Evolutionary conservation across 2,329 filamentous ascomycete species (phyloP).

Genomic region (Pseudocercospora macadamiae): DNA sequence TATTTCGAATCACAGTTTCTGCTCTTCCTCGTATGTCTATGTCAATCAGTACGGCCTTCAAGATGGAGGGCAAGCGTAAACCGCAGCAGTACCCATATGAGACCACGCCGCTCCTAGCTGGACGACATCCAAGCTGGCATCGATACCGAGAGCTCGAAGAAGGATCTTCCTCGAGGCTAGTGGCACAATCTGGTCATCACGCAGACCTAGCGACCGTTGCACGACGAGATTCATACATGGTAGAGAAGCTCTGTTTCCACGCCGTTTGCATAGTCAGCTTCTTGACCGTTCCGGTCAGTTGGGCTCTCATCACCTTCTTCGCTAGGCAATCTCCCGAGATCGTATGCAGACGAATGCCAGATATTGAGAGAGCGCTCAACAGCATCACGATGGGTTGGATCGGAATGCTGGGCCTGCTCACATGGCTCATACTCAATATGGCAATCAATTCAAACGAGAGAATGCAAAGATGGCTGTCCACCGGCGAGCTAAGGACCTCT

Average conservation of each 20-base stretch:
- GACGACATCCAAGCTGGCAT: neutral
- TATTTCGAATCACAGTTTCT: neutral
- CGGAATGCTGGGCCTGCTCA: neutral
- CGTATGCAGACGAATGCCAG: neutral
- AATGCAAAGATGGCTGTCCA: conserved; percentile 1
- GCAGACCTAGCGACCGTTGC: neutral
- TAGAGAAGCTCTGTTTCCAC: conserved; percentile 2
- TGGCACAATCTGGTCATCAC: neutral
- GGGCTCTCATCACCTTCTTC: neutral
- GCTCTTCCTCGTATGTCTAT: no score
- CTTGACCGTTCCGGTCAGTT: neutral
- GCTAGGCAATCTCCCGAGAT: neutral
- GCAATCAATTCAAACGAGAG: neutral
- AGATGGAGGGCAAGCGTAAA: neutral
- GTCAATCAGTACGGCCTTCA: no score
- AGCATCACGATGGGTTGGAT: conserved; percentile 1
- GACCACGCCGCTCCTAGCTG: neutral
- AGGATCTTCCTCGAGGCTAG: neutral
- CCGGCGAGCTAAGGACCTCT: neutral
- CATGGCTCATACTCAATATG: conserved; percentile 1
- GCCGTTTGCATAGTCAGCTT: neutral
- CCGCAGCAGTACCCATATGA: neutral
- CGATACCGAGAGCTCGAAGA: neutral
- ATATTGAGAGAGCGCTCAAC: neutral
- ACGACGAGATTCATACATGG: neutral